Evolutionary conservation across 2,329 filamentous ascomycete species (phyloP).

Genomic region (Aspergillus brunneoviolaceus): DNA sequence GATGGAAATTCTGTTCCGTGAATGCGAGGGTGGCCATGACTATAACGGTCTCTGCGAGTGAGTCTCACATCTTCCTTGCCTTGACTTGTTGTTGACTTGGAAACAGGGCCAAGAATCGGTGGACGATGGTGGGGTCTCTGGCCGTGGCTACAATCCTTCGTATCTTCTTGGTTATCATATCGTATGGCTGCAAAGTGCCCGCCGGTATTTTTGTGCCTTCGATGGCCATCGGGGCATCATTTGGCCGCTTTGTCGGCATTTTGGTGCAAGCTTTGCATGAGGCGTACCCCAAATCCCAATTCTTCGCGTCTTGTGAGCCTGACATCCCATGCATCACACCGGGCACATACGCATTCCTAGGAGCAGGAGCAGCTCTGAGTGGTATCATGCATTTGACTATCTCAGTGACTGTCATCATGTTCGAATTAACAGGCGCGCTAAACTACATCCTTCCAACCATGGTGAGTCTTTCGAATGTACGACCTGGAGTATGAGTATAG

Average conservation of each 20-base stretch:
- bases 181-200: slow-evolving; percentile 96
- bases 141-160: slow-evolving; percentile 77
- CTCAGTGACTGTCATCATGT: slow-evolving; percentile 98
- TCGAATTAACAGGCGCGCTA: slow-evolving; percentile 93
- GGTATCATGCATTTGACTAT: slow-evolving; percentile 99
- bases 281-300: slow-evolving; percentile 73
- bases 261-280: slow-evolving; percentile 88
- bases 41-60: slow-evolving; percentile 87
- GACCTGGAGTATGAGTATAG: neutral
- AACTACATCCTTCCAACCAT: slow-evolving; percentile 98
- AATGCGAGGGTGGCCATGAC: slow-evolving; percentile 85
- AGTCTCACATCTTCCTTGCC: slow-evolving; percentile 24
- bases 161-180: slow-evolving; percentile 84
- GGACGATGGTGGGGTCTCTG: slow-evolving; percentile 75
- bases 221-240: slow-evolving; percentile 94
- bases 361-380: slow-evolving; percentile 84
- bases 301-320: slow-evolving; percentile 85
- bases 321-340: slow-evolving; percentile 96
- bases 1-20: slow-evolving; percentile 95
- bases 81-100: slow-evolving; percentile 4
- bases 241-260: slow-evolving; percentile 91
- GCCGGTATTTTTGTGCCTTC: slow-evolving; percentile 97
- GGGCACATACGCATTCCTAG: slow-evolving; percentile 93
- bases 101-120: slow-evolving; percentile 61
- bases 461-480: slow-evolving; percentile 45